Evolutionary conservation across 805 yeast genomes (phyloP).

Genomic region (Lipomyces oligophaga): DNA sequence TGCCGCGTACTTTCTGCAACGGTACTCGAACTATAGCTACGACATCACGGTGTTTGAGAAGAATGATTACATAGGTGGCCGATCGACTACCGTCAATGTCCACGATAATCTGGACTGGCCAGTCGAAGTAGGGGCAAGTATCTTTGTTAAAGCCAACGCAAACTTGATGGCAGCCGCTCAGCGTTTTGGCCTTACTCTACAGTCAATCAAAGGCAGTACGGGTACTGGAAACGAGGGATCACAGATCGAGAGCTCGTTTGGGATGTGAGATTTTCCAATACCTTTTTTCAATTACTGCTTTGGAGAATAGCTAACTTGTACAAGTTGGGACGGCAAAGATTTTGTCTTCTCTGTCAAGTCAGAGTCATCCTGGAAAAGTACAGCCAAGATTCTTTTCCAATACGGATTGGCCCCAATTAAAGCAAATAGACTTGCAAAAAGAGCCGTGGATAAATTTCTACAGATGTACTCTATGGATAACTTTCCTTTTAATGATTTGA

Average conservation of each 20-base stretch:
- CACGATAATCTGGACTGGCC: constrained; percentile 32
- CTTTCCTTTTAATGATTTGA: constrained; percentile 42
- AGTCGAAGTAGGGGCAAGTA: constrained; percentile 48
- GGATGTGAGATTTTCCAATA: too few species aligned
- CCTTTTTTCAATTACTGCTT: constrained; percentile 41
- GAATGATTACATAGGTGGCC: constrained; percentile 45
- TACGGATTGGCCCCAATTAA: constrained; percentile 38
- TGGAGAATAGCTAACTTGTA: constrained; percentile 30
- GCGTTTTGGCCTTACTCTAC: constrained; percentile 40
- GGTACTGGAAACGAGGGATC: constrained; percentile 3
- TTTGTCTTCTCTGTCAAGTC: constrained; percentile 14
- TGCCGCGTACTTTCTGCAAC: constrained; percentile 46
- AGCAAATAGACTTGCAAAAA: constrained; percentile 26
- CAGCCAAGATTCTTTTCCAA: constrained; percentile 33
- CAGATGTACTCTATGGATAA: constrained; percentile 32
- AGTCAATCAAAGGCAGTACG: too few species aligned
- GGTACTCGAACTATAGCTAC: constrained; percentile 37
- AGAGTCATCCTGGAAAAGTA: constrained; percentile 18
- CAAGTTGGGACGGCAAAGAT: constrained; percentile 21
- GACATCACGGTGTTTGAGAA: constrained; percentile 46
- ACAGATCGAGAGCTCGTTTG: too few species aligned
- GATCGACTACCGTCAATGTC: constrained; percentile 42
- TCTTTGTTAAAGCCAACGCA: constrained; percentile 43
- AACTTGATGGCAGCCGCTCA: constrained; percentile 41
- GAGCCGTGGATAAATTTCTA: constrained; percentile 36